phyloP scores from a whole-genome alignment of 768 basidiomycete genomes.

The Mycena polygramma region DNA sequence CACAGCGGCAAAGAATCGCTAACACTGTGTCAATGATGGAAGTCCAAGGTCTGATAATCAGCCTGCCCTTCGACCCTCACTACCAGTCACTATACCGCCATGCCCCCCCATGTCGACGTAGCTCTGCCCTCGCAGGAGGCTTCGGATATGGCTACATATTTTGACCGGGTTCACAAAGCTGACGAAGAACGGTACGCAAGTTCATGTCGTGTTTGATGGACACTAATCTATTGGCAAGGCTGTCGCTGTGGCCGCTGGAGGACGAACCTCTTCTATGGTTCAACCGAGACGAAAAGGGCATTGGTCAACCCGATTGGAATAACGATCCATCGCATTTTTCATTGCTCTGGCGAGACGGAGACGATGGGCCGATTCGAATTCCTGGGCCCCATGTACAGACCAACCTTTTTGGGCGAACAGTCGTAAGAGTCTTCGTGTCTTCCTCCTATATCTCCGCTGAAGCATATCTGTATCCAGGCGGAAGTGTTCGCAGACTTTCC shows the following conservation, averaged over 20 bases:
- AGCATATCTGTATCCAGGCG: slow-evolving; percentile 7
- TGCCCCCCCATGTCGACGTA: slow-evolving; percentile 10
- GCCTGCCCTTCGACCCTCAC: slow-evolving; percentile 11
- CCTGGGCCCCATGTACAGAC: slow-evolving; percentile 15
- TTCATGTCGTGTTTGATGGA: not conserved
- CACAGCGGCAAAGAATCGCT: slow-evolving; percentile 26
- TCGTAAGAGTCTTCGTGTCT: not conserved
- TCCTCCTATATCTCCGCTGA: not conserved
- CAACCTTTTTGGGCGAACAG: slow-evolving; percentile 27
- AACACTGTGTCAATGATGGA: not conserved
- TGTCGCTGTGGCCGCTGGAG: slow-evolving; percentile 27
- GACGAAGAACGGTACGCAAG: slow-evolving; percentile 14
- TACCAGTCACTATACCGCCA: too few relatives aligned
- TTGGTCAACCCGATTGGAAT: slow-evolving; percentile 8
- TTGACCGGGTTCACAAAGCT: slow-evolving; percentile 8
- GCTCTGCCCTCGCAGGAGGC: slow-evolving; percentile 20
- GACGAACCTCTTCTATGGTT: slow-evolving; percentile 22
- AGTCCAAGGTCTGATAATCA: not conserved
- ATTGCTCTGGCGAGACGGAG: slow-evolving; percentile 17
- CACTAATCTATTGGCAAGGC: slow-evolving; percentile 10
- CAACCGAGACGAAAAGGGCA: not conserved
- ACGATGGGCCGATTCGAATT: not conserved
- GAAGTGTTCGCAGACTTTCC: slow-evolving; percentile 30
- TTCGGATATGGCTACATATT: slow-evolving; percentile 11
- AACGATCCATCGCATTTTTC: slow-evolving; percentile 8